Base-by-base conservation (phyloP, 2,329 filamentous ascomycete species). In the Colletotrichum horii region DNA sequence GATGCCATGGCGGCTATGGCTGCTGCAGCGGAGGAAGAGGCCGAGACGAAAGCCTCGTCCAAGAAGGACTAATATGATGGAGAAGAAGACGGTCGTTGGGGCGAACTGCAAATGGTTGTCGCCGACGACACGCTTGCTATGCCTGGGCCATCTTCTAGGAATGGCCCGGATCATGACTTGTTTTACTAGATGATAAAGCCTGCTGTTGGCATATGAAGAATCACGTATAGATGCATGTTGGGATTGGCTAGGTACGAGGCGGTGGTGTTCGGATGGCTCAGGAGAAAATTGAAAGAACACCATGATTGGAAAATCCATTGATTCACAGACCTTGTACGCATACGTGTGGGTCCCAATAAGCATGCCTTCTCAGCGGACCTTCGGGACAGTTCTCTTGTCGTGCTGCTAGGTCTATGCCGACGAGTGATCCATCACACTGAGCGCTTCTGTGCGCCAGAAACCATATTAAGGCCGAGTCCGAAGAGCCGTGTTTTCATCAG, bases 21-120 rank as follows among this genome's bases (percentile, higher is more conserved):
- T 7, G 79, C 32, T 16, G 74, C 62, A 30, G 68, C 71, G 28
- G 64, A 67, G 12, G 56, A 80, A 3, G 79, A 77, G 8, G 78
- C 36, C 19, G 74, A 64, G 32, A 66, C 76, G n/a, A 74, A 80
- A 38, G 74, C 74, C 24, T 76, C 62, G 11, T 66, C 77, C 16
- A 65, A 78, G 60, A 78, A 79, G 19, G 69, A 79, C 30, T 69
- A 30, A 60, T 48, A 48, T 9, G 38, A 4, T 43, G 69, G 67
- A 14, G 28, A 15, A 30, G 56, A 82, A 34, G 68, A 66, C 22
- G 76, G 77, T 19, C 66, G 70, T 7, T 61, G 52, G 19, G 30
- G 6, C 34, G 22, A 38, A 12, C 9, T 30, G 26, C 16, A 24
- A 11, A 16, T 64, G 55, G 8, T 48, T 60, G 52, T 26, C 1